Evolutionary conservation across 2,329 filamentous ascomycete species (phyloP).

Genomic region (Trichoderma koningiopsis): DNA sequence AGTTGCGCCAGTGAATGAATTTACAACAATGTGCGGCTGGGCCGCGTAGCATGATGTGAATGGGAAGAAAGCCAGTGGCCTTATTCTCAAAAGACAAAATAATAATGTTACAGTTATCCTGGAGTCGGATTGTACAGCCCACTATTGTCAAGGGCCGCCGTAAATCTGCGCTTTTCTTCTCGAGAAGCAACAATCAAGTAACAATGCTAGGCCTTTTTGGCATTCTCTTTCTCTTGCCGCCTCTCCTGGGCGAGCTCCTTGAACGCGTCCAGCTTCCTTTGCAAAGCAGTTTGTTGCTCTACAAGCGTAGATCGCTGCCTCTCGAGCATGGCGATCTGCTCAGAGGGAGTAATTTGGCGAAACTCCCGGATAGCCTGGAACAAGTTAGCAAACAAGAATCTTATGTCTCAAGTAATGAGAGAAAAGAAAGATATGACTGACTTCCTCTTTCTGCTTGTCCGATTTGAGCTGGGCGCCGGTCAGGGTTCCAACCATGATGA

Average conservation of each 20-base stretch:
- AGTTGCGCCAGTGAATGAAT: background rate
- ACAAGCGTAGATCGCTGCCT: conserved; percentile 45
- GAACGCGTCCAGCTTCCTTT: conserved; percentile 47
- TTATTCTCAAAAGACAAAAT: background rate
- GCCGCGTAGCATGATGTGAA: background rate
- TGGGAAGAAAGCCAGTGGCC: background rate
- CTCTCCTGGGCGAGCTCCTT: conserved; percentile 44
- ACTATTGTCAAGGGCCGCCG: background rate
- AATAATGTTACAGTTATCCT: background rate
- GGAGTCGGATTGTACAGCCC: background rate
- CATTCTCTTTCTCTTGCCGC: conserved; percentile 34
- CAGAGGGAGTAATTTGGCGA: conserved; percentile 43
- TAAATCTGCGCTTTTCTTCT: background rate
- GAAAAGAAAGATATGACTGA: conserved; percentile 30
- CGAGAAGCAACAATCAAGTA: too few species aligned
- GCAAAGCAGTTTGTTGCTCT: conserved; percentile 43
- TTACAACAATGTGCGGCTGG: background rate
- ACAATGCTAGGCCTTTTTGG: conserved; percentile 17
- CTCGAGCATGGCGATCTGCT: conserved; percentile 51
- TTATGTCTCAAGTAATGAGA: background rate
- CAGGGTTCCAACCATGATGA: conserved; percentile 50
- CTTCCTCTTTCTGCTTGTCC: conserved; percentile 50
- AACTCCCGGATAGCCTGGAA: conserved; percentile 43
- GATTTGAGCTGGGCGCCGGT: conserved; percentile 55
- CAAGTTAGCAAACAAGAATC: background rate